These are phyloP conservation scores for Mycena metata DNA, from an alignment of 768 basidiomycete species.

Conservation along the genomic window DNA sequence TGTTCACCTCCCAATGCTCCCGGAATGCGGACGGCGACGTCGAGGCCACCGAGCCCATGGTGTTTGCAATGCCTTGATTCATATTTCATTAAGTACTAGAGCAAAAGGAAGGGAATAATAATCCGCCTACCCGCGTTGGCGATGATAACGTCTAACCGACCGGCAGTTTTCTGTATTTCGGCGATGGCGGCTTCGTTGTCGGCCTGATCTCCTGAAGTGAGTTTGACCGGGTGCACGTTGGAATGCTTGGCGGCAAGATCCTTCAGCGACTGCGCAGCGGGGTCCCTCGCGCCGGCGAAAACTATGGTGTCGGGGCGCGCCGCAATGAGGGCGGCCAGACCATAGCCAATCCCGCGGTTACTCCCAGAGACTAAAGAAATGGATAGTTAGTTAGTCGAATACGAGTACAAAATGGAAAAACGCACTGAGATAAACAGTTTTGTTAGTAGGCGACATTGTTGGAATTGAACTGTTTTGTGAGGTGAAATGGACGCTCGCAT, in stretches of 20 bases:
- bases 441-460: no score
- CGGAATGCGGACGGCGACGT: not conserved
- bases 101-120: not conserved
- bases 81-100: not conserved
- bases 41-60: not conserved
- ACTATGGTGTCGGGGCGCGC: no score
- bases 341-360: constrained; percentile 11
- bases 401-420: no score
- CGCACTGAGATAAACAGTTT: not conserved
- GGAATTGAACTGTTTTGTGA: no score
- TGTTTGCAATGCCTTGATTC: not conserved
- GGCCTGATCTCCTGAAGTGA: not conserved
- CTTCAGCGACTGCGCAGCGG: constrained; percentile 5
- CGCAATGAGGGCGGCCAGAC: no score
- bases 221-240: constrained; percentile 11
- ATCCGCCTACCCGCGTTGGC: not conserved
- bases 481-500: no score
- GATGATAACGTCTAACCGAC: not conserved
- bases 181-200: constrained; percentile 8
- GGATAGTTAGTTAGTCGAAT: no score
- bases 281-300: no score
- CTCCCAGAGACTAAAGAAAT: not conserved
- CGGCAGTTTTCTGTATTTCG: constrained; percentile 1
- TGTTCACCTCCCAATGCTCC: constrained; percentile 20
- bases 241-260: constrained; percentile 5